Conservation (phyloP, 225 moss, liverwort and hornwort genomes). For the Bryum argenteum region DNA sequence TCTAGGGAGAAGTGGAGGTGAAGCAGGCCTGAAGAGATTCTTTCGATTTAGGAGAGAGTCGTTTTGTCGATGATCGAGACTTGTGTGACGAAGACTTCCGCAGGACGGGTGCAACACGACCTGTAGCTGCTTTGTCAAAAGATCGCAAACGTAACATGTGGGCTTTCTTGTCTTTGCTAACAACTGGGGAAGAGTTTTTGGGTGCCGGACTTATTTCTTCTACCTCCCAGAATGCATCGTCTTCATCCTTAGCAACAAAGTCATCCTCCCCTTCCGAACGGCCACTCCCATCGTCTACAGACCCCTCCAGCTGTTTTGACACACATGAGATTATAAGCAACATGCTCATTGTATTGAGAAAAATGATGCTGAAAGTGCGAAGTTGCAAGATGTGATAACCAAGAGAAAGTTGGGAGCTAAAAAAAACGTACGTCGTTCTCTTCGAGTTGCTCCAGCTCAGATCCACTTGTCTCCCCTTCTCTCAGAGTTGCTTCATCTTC, state of each 20-base stretch:
- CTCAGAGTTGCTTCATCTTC: constrained; percentile 55
- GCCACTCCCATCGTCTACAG: constrained; percentile 89
- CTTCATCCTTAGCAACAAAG: constrained; percentile 49
- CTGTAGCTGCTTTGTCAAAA: constrained; percentile 43
- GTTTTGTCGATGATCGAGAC: constrained; percentile 41
- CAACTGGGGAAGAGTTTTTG: constrained; percentile 25
- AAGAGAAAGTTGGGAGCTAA: not conserved
- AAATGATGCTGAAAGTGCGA: not conserved
- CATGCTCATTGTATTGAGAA: not conserved
- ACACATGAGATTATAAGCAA: not conserved
- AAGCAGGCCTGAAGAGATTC: constrained; percentile 37
- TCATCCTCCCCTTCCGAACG: constrained; percentile 85
- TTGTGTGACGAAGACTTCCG: constrained; percentile 52
- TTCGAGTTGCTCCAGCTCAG: constrained; percentile 59
- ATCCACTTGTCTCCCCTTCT: constrained; percentile 72
- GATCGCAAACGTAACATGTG: constrained; percentile 54
- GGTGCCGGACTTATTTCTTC: constrained; percentile 54
- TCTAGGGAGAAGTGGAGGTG: constrained; percentile 29
- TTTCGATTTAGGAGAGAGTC: constrained; percentile 47
- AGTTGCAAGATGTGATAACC: not conserved
- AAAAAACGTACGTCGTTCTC: constrained; percentile 67
- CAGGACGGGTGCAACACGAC: constrained; percentile 45
- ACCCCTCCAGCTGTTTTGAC: constrained; percentile 67
- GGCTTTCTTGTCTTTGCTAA: constrained; percentile 51
- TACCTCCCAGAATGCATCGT: constrained; percentile 82